phyloP scores from a whole-genome alignment of 2,329 filamentous ascomycete species.

The Podosphaera fusca region DNA sequence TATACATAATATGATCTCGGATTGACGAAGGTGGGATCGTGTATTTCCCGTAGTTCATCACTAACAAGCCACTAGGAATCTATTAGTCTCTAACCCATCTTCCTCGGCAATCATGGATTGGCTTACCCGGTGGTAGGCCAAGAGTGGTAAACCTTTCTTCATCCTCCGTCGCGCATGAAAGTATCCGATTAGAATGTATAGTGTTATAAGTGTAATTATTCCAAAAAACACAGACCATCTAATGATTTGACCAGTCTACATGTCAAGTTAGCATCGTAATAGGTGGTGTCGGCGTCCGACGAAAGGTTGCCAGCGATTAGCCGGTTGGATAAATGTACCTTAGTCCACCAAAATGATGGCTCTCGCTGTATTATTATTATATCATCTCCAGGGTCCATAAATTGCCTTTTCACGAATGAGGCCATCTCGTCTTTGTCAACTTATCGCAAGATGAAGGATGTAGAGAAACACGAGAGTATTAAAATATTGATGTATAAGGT shows the following conservation, averaged over 20 bases:
- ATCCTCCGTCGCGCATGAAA: constrained; percentile 45
- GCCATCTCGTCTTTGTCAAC: not conserved
- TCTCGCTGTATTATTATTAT: not conserved
- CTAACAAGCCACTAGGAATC: constrained; percentile 15
- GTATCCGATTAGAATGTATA: constrained; percentile 45
- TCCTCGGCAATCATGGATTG: not conserved
- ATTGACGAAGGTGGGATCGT: constrained; percentile 23
- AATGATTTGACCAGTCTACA: constrained; percentile 20
- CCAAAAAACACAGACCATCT: constrained; percentile 48
- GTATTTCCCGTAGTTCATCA: constrained; percentile 11
- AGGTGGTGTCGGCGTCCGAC: not conserved
- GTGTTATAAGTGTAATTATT: constrained; percentile 32
- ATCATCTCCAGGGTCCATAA: not conserved
- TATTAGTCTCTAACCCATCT: constrained; percentile 1
- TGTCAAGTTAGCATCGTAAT: not conserved
- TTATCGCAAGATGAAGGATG: not conserved
- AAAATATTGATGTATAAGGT: not conserved
- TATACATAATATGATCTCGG: constrained; percentile 20
- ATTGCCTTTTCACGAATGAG: not conserved
- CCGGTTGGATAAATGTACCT: not conserved
- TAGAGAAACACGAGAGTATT: not conserved
- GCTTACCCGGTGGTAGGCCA: constrained; percentile 46
- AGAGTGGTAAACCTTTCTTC: constrained; percentile 37
- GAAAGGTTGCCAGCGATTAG: not conserved
- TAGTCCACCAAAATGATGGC: constrained; percentile 1